These are phyloP conservation scores for Ceratocystis alfenasii DNA, from an alignment of 2,329 filamentous ascomycete species.

Conservation along the genomic window DNA sequence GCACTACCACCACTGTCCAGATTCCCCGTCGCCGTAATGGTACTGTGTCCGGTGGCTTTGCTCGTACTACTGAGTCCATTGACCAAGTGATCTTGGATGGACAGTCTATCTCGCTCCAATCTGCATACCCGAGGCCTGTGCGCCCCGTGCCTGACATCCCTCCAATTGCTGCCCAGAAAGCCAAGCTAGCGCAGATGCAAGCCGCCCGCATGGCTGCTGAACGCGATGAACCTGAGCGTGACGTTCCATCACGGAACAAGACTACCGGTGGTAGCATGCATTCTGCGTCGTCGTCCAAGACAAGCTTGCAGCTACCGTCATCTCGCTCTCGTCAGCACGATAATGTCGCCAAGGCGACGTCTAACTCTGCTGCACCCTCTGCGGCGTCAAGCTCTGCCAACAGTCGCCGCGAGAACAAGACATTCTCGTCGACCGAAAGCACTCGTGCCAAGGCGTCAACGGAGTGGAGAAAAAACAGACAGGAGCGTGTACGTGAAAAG, in stretches of 20 bases:
- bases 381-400: neutral
- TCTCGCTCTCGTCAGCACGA: constrained; percentile 17
- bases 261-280: neutral
- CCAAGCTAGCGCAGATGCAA: constrained; percentile 19
- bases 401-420: constrained; percentile 14
- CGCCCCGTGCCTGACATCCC: constrained; percentile 21
- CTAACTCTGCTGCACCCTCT: constrained; percentile 12
- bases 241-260: neutral
- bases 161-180: constrained; percentile 19
- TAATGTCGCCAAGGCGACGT: constrained; percentile 19
- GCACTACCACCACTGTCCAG: constrained; percentile 16
- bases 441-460: constrained; percentile 7
- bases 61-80: constrained; percentile 12
- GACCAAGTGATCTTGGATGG: constrained; percentile 15
- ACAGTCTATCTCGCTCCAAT: constrained; percentile 15
- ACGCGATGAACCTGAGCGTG: constrained; percentile 13
- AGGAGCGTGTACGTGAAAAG: constrained; percentile 32
- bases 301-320: neutral
- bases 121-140: constrained; percentile 14
- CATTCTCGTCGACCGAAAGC: neutral
- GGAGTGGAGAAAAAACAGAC: constrained; percentile 20
- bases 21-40: constrained; percentile 17
- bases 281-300: constrained; percentile 7
- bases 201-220: constrained; percentile 14
- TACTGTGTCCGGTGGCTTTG: constrained; percentile 14